Evolutionary conservation across 805 yeast genomes (phyloP).

Genomic region (Hermanozyma aechmeae): DNA sequence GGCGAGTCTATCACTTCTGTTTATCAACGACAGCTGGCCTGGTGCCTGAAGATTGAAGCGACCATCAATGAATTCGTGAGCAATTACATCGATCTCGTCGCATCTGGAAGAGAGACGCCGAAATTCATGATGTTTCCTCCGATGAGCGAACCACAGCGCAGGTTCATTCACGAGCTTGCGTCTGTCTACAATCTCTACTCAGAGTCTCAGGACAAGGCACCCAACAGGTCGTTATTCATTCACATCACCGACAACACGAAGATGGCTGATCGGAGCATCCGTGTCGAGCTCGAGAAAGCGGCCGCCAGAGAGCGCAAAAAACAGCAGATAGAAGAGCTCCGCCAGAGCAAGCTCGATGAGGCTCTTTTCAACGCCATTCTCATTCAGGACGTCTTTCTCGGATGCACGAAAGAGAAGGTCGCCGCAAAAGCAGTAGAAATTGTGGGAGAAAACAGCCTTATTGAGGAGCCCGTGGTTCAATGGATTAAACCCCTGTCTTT

Average conservation of each 20-base stretch:
- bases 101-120: conserved; percentile 19
- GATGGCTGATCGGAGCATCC: conserved; percentile 38
- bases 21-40: conserved; percentile 46
- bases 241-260: conserved; percentile 21
- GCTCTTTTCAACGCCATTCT: conserved; percentile 44
- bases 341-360: conserved; percentile 15
- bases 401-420: conserved; percentile 39
- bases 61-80: conserved; percentile 41
- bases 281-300: conserved; percentile 25
- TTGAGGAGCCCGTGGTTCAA: conserved; percentile 20
- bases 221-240: conserved; percentile 65
- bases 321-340: conserved; percentile 14
- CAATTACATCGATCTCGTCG: conserved; percentile 15
- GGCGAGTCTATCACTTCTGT: conserved; percentile 36
- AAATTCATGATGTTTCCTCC: conserved; percentile 51
- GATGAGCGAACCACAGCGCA: conserved; percentile 61
- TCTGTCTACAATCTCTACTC: conserved; percentile 48
- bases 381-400: conserved; percentile 44
- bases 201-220: conserved; percentile 78
- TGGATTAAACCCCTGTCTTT: conserved; percentile 35
- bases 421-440: conserved; percentile 18
- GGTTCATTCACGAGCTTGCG: conserved; percentile 62
- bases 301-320: conserved; percentile 12
- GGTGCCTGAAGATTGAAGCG: conserved; percentile 62
- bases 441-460: conserved; percentile 8